phyloP scores from a whole-genome alignment of 768 basidiomycete genomes.

The Dioszegia crocea region DNA sequence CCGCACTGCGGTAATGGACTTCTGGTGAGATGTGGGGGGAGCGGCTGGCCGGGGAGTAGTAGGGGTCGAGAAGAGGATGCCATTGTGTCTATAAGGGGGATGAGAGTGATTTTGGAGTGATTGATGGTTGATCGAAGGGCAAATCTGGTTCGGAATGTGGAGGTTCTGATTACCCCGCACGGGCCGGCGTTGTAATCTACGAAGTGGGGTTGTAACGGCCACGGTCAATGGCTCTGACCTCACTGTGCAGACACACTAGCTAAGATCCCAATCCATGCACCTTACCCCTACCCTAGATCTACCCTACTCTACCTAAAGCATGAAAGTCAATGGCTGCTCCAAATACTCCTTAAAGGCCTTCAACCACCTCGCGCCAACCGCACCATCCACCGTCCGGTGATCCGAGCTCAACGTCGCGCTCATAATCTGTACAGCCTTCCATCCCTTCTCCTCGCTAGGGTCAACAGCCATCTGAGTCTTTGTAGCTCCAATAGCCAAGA shows the following conservation, averaged over 20 bases:
- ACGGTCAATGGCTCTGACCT: no score
- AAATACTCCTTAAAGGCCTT: conserved; percentile 90
- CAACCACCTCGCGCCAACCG: conserved; percentile 88
- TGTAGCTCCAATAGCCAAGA: conserved; percentile 88
- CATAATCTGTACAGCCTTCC: conserved; percentile 87
- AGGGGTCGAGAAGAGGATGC: conserved; percentile 9
- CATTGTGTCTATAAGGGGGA: background rate
- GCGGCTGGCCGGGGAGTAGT: conserved; percentile 45
- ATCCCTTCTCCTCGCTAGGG: conserved; percentile 84
- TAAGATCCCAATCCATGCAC: background rate
- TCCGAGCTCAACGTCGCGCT: conserved; percentile 93
- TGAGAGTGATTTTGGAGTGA: background rate
- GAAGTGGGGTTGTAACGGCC: no score
- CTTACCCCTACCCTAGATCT: background rate
- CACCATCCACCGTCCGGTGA: conserved; percentile 94
- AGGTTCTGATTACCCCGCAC: background rate
- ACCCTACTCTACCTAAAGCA: conserved; percentile 68
- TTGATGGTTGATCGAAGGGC: background rate
- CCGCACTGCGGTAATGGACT: conserved; percentile 42
- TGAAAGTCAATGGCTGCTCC: conserved; percentile 94
- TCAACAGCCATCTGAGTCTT: conserved; percentile 81
- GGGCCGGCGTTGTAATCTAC: no score
- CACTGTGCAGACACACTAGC: no score
- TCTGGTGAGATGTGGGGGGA: conserved; percentile 32
- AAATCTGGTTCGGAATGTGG: background rate